Evolutionary conservation across 768 basidiomycete species (phyloP).

Genomic region (Suillus ampliporus): DNA sequence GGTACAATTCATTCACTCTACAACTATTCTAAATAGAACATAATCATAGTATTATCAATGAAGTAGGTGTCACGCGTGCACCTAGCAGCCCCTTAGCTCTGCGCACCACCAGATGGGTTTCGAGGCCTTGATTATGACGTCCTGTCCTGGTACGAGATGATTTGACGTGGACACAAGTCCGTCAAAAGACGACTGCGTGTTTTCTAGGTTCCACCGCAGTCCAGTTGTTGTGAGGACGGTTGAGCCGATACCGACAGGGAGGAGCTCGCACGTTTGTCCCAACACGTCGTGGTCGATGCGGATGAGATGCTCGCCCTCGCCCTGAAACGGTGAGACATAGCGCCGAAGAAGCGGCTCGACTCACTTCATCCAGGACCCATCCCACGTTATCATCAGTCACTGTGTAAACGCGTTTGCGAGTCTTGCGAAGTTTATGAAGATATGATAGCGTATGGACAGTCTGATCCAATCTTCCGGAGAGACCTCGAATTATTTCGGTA

Average conservation of each 20-base stretch:
- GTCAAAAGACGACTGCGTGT: conserved; percentile 76
- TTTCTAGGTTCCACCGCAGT: conserved; percentile 84
- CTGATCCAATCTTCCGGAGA: conserved; percentile 93
- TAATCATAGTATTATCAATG: no score
- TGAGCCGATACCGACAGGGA: conserved; percentile 84
- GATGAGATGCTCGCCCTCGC: conserved; percentile 83
- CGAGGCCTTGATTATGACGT: conserved; percentile 77
- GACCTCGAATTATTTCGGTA: conserved; percentile 45
- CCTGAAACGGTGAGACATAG: conserved; percentile 50
- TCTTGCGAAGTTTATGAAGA: conserved; percentile 77
- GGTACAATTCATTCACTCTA: no score
- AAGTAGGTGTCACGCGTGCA: neutral
- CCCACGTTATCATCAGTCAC: conserved; percentile 89
- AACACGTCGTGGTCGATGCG: conserved; percentile 72
- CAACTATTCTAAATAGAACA: no score
- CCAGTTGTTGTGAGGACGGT: conserved; percentile 82
- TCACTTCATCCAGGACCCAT: conserved; percentile 84
- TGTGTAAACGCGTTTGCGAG: conserved; percentile 65
- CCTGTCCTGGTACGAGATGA: conserved; percentile 73
- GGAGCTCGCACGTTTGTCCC: conserved; percentile 92
- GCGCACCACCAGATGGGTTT: conserved; percentile 91
- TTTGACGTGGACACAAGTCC: conserved; percentile 94
- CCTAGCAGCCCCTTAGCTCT: conserved; percentile 52
- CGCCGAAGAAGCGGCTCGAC: conserved; percentile 21
- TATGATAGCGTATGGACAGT: conserved; percentile 89